phyloP scores from a whole-genome alignment of 768 basidiomycete species.

The Macrocybe gigantea region DNA sequence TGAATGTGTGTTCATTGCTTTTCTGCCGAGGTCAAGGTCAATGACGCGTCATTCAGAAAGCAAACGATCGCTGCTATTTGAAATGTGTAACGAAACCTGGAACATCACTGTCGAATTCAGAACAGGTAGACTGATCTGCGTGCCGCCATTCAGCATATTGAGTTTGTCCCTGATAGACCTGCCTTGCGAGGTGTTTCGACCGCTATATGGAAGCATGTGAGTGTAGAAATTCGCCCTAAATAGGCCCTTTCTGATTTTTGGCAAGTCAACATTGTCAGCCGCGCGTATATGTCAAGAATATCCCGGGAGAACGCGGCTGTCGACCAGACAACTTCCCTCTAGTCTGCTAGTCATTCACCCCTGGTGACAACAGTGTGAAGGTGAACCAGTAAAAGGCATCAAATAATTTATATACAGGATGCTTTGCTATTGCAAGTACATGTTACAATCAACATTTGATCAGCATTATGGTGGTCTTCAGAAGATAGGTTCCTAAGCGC shows the following conservation, averaged over 20 bases:
- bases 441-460: no score
- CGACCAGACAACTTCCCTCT: conserved; percentile 8
- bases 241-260: background rate
- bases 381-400: no score
- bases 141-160: background rate
- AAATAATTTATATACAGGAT: no score
- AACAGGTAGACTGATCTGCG: conserved; percentile 46
- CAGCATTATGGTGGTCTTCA: no score
- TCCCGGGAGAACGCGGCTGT: conserved; percentile 42
- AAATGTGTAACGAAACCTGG: conserved; percentile 79
- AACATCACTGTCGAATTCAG: conserved; percentile 58
- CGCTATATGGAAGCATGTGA: conserved; percentile 83
- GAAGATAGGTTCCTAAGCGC: no score
- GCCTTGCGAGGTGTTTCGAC: conserved; percentile 70
- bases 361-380: background rate
- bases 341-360: conserved; percentile 3
- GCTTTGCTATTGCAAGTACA: no score
- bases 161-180: conserved; percentile 43
- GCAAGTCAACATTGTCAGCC: conserved; percentile 76
- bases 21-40: background rate
- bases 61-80: conserved; percentile 69
- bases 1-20: conserved; percentile 46
- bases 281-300: conserved; percentile 57
- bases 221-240: conserved; percentile 20
- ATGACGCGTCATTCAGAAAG: conserved; percentile 46